phyloP scores from a whole-genome alignment of 148 eudicot species.

The Limonium bicolor region DNA sequence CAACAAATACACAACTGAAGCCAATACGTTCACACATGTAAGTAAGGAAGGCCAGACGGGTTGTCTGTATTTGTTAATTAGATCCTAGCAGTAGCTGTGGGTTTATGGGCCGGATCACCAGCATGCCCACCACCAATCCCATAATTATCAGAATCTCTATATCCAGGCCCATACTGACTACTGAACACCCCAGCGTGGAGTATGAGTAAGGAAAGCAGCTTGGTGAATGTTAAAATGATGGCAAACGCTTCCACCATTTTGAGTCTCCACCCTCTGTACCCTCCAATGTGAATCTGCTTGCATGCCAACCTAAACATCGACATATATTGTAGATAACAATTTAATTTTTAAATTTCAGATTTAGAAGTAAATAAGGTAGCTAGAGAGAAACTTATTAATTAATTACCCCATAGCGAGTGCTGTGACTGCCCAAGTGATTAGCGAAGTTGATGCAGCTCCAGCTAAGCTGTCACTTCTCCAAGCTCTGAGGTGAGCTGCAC shows the following conservation, averaged over 20 bases:
- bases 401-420: constrained; percentile 79
- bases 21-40: too few relatives aligned
- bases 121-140: constrained; percentile 7
- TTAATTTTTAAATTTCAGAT: neutral
- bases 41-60: too few relatives aligned
- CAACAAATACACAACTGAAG: too few relatives aligned
- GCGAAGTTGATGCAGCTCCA: constrained; percentile 47
- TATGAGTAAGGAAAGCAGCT: constrained; percentile 31
- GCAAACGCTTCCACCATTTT: constrained; percentile 47
- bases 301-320: constrained; percentile 75
- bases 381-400: neutral
- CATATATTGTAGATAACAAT: neutral
- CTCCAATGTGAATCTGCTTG: constrained; percentile 55
- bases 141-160: constrained; percentile 19
- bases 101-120: constrained; percentile 6
- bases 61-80: neutral
- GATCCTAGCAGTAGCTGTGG: constrained; percentile 1
- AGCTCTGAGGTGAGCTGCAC: constrained; percentile 46
- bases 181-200: constrained; percentile 46
- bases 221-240: constrained; percentile 34
- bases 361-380: neutral
- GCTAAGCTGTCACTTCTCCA: constrained; percentile 88
- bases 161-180: constrained; percentile 21
- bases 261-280: constrained; percentile 77
- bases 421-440: constrained; percentile 79